A percentile compares a stretch with the other conserved stretches of the same genome.
Conservation (phyloP, 495 filamentous ascomycete species). For the Aspergillus nanangensis region DNA sequence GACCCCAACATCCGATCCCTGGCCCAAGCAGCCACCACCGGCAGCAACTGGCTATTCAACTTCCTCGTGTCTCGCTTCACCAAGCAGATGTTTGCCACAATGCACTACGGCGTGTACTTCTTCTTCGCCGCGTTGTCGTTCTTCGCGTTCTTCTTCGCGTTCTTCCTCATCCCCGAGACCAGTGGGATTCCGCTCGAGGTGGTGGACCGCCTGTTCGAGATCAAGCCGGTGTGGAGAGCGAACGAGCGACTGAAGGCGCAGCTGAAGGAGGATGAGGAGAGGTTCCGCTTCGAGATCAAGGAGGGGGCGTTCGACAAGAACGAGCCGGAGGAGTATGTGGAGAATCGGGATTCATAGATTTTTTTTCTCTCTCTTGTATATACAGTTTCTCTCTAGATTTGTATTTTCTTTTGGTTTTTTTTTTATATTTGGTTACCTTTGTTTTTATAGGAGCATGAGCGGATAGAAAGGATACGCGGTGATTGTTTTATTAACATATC, state of each 20-base stretch:
- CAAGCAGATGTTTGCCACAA: slow-evolving; percentile 66
- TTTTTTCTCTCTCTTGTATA: neutral
- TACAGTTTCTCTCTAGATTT: neutral
- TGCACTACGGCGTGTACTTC: slow-evolving; percentile 71
- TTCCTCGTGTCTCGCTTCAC: slow-evolving; percentile 70
- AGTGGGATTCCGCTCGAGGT: slow-evolving; percentile 49
- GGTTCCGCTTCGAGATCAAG: slow-evolving; percentile 32
- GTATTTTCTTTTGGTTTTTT: neutral
- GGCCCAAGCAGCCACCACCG: slow-evolving; percentile 63
- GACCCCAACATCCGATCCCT: slow-evolving; percentile 59
- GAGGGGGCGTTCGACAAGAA: slow-evolving; percentile 16
- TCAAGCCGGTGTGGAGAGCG: slow-evolving; percentile 50
- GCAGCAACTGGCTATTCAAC: slow-evolving; percentile 73
- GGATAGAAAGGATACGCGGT: too few species aligned
- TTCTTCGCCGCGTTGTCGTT: slow-evolving; percentile 72
- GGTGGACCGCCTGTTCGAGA: slow-evolving; percentile 53
- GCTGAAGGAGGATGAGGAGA: slow-evolving; percentile 31
- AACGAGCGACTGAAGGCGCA: slow-evolving; percentile 31
- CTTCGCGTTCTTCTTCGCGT: slow-evolving; percentile 59
- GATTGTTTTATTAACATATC: too few species aligned
- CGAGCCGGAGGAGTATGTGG: slow-evolving; percentile 8
- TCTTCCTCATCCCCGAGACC: slow-evolving; percentile 64
- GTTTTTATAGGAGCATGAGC: neutral
- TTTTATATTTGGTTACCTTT: neutral
- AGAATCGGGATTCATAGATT: neutral